These are phyloP conservation scores for Kwoniella sp. DNA, from an alignment of 768 basidiomycete species.

Conservation along the genomic window DNA sequence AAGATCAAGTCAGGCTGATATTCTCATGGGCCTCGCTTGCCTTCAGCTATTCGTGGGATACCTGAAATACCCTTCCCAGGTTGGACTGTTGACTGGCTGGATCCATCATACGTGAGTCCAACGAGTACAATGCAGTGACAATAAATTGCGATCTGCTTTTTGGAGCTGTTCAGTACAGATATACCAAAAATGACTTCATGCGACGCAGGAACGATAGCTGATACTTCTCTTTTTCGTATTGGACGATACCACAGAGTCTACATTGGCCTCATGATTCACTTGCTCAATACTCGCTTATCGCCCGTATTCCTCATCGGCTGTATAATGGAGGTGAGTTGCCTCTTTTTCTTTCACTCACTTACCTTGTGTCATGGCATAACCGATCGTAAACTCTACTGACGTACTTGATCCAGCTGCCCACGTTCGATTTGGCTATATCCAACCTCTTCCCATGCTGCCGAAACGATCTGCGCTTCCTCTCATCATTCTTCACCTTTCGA, in stretches of 20 bases:
- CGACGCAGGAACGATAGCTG: no score
- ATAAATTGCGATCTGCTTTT: no score
- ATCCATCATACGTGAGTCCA: slow-evolving; percentile 58
- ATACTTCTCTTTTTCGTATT: no score
- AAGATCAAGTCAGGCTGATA: not conserved
- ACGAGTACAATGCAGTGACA: not conserved
- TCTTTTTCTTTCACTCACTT: slow-evolving; percentile 12
- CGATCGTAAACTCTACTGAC: not conserved
- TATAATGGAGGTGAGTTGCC: slow-evolving; percentile 59
- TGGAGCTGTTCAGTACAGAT: no score
- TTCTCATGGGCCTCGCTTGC: not conserved
- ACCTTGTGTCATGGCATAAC: no score
- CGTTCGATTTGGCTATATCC: slow-evolving; percentile 61
- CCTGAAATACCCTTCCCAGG: slow-evolving; percentile 59
- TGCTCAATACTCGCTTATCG: slow-evolving; percentile 57
- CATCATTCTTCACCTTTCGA: slow-evolving; percentile 62
- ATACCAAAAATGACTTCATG: no score
- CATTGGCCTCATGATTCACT: slow-evolving; percentile 57
- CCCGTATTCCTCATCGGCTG: slow-evolving; percentile 60
- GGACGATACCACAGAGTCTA: slow-evolving; percentile 49
- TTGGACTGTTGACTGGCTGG: slow-evolving; percentile 65
- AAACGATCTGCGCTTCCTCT: slow-evolving; percentile 61
- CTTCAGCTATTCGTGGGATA: slow-evolving; percentile 60
- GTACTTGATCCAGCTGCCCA: slow-evolving; percentile 58
- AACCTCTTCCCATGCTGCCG: slow-evolving; percentile 60